Conservation (phyloP, 306 rosid species). For the Astragalus glycyphyllos region DNA sequence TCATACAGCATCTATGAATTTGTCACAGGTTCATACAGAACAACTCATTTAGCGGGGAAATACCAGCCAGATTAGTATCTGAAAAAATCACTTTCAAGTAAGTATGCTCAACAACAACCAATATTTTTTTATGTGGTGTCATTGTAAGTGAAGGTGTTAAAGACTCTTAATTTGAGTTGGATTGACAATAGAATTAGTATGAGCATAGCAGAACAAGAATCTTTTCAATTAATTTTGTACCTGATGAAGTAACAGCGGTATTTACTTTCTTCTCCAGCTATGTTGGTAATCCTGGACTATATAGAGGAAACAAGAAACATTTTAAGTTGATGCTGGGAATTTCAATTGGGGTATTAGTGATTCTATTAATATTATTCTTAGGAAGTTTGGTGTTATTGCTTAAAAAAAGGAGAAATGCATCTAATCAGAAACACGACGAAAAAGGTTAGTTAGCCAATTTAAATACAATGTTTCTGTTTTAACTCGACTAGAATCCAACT, state of each 20-base stretch:
- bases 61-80: constrained; percentile 69
- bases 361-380: constrained; percentile 53
- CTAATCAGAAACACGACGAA: constrained; percentile 46
- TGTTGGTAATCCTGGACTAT: constrained; percentile 61
- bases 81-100: constrained; percentile 71
- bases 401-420: constrained; percentile 48
- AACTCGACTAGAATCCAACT: constrained; percentile 8
- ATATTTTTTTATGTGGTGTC: neutral
- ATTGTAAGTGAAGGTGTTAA: neutral
- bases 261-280: constrained; percentile 55
- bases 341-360: constrained; percentile 62
- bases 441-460: constrained; percentile 55
- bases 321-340: constrained; percentile 64
- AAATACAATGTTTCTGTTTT: neutral
- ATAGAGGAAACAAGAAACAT: constrained; percentile 55
- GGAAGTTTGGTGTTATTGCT: constrained; percentile 57
- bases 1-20: constrained; percentile 32
- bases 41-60: constrained; percentile 79
- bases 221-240: constrained; percentile 14
- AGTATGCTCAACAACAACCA: constrained; percentile 39
- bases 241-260: constrained; percentile 19
- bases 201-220: constrained; percentile 20
- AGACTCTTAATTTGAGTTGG: neutral
- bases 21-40: constrained; percentile 80
- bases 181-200: constrained; percentile 4